These are phyloP conservation scores for Tulasnella sp. DNA, from an alignment of 768 basidiomycete genomes.

Conservation along the genomic window DNA sequence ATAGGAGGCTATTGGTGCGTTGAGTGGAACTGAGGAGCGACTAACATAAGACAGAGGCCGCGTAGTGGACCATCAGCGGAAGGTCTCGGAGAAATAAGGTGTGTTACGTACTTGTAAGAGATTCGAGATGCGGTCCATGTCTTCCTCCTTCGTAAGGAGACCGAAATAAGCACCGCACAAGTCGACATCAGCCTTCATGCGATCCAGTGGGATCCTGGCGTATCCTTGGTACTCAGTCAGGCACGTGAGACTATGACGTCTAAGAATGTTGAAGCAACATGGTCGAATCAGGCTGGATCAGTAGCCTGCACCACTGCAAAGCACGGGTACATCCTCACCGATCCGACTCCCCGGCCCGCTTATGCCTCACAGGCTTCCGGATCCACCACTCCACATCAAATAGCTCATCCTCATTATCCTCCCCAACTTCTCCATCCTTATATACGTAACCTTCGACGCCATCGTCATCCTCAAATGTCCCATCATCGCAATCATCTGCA, in stretches of 20 bases:
- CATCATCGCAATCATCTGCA: not conserved
- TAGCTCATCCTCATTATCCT: not conserved
- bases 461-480: not conserved
- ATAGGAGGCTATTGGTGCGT: slow-evolving; percentile 1
- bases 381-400: slow-evolving; percentile 11
- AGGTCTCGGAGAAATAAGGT: too few relatives aligned
- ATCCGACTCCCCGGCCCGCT: slow-evolving; percentile 7
- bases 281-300: too few relatives aligned
- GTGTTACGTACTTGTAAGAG: not conserved
- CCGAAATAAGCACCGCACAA: slow-evolving; percentile 63
- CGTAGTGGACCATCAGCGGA: too few relatives aligned
- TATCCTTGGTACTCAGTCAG: slow-evolving; percentile 36
- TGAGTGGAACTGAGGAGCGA: slow-evolving; percentile 2
- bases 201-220: slow-evolving; percentile 41
- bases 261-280: slow-evolving; percentile 22
- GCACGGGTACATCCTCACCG: slow-evolving; percentile 3
- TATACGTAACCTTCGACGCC: not conserved
- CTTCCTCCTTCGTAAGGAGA: slow-evolving; percentile 45
- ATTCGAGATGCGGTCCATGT: slow-evolving; percentile 2
- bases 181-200: slow-evolving; percentile 70
- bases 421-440: not conserved
- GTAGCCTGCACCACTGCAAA: too few relatives aligned
- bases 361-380: not conserved
- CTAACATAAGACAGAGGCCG: not conserved
- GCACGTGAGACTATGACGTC: slow-evolving; percentile 60